Base-by-base conservation (phyloP, 1,284 basidiomycete species). In the Sanghuangporus sanghuang region DNA sequence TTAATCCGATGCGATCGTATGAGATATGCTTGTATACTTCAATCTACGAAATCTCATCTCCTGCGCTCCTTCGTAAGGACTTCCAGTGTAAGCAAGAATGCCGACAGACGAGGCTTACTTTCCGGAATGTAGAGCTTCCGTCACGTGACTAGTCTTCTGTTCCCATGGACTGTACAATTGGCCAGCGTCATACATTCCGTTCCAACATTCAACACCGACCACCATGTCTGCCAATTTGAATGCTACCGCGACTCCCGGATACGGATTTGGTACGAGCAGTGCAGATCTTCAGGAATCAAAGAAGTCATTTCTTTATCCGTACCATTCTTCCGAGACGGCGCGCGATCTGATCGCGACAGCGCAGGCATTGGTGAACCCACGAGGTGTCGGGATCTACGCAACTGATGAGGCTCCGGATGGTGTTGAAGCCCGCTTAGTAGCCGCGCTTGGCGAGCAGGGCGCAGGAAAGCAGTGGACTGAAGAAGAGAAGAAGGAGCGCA, bases 311-410 rank as follows among this genome's bases (percentile, higher is more conserved):
- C 70, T 81, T n/a, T 73, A 76, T 56, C 75, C 80, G 16, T 71
- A 77, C 69, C 79, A 81, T 63, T 76, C 76, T 32, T 71, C 74
- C 12, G 72, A 73, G 44, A 73, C 77, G 21, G 79, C 79, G 2
- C 69, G 75, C 56, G 76, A 78, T 61, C 70, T 83, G 61, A 79
- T 81, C 44, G 68, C 70, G 14, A 79, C 75, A 4, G 79, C 80
- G 8, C 72, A 73, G 39, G 75, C 77, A 6, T 69, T 83, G 38
- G 81, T 83, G 2, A 72, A 77, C 67, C 78, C 79, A 36, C 75
- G 75, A 39, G 81, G 81, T 21, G 81, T 78, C 69, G 83, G 81
- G 11, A 79, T 83, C 48, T 83, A 83, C 59, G 82, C 82, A 11
- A 82, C 82, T 8, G 82, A 83, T 66, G 81, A 84, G 67, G 75